phyloP scores from a whole-genome alignment of 148 eudicot species.

The Rhododendron mucronatum region DNA sequence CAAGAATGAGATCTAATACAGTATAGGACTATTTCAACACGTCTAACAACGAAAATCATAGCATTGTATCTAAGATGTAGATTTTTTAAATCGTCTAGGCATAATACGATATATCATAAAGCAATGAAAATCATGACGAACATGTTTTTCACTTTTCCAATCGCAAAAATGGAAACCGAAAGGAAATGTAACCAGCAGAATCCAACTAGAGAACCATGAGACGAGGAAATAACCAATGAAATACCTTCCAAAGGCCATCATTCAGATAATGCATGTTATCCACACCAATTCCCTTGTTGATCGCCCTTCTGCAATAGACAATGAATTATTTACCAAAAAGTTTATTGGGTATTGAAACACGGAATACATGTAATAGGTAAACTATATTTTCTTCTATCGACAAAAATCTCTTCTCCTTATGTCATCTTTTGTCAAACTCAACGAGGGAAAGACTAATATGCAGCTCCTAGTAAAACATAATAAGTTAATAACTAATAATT shows the following conservation, averaged over 20 bases:
- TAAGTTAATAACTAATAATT: background rate
- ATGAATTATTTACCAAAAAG: background rate
- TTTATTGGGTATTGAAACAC: background rate
- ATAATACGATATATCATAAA: background rate
- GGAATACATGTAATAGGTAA: background rate
- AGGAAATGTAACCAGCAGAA: background rate
- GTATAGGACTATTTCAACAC: background rate
- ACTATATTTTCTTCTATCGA: background rate
- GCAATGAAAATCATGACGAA: background rate
- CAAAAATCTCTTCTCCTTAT: background rate
- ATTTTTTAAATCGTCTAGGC: background rate
- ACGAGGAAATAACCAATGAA: background rate
- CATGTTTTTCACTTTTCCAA: background rate
- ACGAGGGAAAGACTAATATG: background rate
- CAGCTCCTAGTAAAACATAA: background rate
- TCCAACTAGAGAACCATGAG: background rate
- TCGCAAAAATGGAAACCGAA: background rate
- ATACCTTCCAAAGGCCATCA: conserved; percentile 99
- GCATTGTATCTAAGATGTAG: background rate
- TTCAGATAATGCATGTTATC: conserved; percentile 96
- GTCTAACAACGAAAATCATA: background rate
- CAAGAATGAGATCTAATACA: background rate
- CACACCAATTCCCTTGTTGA: conserved; percentile 96
- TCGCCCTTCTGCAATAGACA: conserved; percentile 59
- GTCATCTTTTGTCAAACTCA: background rate